Percentiles rank a stretch among this genome's conserved stretches.
phyloP scores from a whole-genome alignment of 202 grass and related monocot genomes.

The Saccharum hybrid region DNA sequence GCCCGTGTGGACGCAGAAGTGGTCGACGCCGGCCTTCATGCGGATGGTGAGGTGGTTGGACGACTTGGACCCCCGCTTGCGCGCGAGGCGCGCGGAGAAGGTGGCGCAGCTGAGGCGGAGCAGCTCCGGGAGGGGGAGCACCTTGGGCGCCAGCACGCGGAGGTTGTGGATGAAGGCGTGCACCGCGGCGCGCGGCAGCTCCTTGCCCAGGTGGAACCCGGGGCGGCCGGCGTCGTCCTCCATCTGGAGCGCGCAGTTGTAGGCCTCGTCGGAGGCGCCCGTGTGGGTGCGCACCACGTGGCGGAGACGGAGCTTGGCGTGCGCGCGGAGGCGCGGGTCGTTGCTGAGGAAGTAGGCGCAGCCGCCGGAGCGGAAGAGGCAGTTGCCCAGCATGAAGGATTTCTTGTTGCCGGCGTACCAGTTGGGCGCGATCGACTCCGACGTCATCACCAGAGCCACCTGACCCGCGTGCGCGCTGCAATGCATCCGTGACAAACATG shows the following conservation, averaged over 20 bases:
- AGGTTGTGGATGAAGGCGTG: conserved; percentile 81
- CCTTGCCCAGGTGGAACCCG: conserved; percentile 81
- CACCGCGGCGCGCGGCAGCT: conserved; percentile 73
- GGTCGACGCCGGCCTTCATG: conserved; percentile 65
- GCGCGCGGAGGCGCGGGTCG: conserved; percentile 33
- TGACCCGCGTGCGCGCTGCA: conserved; percentile 41
- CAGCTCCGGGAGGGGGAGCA: conserved; percentile 67
- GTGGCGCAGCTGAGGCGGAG: conserved; percentile 54
- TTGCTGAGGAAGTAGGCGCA: conserved; percentile 88
- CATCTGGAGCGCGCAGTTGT: conserved; percentile 86
- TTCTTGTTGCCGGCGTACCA: conserved; percentile 87
- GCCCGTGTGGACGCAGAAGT: conserved; percentile 91
- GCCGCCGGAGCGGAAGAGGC: conserved; percentile 93
- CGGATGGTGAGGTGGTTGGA: conserved; percentile 45
- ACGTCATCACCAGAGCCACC: conserved; percentile 80
- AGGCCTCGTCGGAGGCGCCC: conserved; percentile 69
- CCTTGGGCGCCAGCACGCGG: conserved; percentile 58
- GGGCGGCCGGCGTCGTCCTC: conserved; percentile 71
- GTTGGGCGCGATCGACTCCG: conserved; percentile 93
- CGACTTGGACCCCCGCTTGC: neutral
- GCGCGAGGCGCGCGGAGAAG: conserved; percentile 20
- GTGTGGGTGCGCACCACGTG: conserved; percentile 88
- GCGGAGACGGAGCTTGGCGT: conserved; percentile 64
- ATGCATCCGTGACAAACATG: neutral
- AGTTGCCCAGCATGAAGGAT: conserved; percentile 93